Base-by-base conservation (phyloP, 306 rosid genomes). In the Vigna hirtella region DNA sequence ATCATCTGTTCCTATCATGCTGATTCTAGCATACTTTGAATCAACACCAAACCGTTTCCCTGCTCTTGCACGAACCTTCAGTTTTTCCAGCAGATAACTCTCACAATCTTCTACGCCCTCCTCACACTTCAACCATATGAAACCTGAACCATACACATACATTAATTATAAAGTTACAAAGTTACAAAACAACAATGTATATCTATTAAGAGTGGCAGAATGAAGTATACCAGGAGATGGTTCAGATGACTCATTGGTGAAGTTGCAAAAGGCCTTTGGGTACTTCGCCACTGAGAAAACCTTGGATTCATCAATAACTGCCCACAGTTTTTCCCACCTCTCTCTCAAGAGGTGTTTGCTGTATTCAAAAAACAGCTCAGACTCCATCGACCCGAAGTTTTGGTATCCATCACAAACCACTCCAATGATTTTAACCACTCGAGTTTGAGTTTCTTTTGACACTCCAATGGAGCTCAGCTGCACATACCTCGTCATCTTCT, bases 361-460 rank as follows among this genome's bases (percentile, higher is more conserved):
- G 36, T 73, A 59, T 22, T 86, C 83, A 58, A 92, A 94, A 79
- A 88, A 90, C 42, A 84, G 88, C 8, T 83, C 86, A 12, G 89
- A 61, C 69, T 51, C 63, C 6, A 4, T 28, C 12, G 83, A 45
- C 67, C 84, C 82, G 49, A 65, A 61, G 49, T 82, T 86, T 17
- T 90, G 69, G 72, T 88, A 87, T 32, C 83, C 51, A 66, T 94
- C 86, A 32, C 93, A 90, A 6, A 94, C 66, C 78, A 87, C 88
- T 50, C 55, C 82, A 74, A 94, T 82, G 43, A 92, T 84, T 89
- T 84, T 92, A 7, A 96, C 83, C 32, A 74, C 96, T 84, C 97
- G 84, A 28, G 51, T 43, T 70, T 92, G 98, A 2, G 98, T 90
- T 74, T 92, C 98, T 73, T 84, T 92, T 13, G 98, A 86, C 50